A percentile compares a stretch with the other conserved stretches of the same genome.
Evolutionary conservation across 1,284 basidiomycete genomes (phyloP).

Genomic region (Neotropicomus parvogracilis): DNA sequence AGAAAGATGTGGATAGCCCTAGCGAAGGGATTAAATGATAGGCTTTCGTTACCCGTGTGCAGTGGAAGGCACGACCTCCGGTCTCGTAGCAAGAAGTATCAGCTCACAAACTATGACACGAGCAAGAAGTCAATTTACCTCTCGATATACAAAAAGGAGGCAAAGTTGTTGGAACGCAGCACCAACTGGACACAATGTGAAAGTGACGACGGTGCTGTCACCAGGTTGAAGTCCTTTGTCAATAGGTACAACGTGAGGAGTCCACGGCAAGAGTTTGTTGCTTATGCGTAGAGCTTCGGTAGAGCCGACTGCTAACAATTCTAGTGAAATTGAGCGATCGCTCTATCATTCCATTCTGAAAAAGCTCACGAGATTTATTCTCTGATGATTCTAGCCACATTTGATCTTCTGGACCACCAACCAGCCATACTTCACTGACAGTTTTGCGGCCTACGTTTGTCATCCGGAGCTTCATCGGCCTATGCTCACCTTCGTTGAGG

Average conservation of each 20-base stretch:
- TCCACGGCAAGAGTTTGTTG: constrained; percentile 52
- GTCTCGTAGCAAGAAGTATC: constrained; percentile 33
- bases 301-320: constrained; percentile 4
- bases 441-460: constrained; percentile 55
- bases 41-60: constrained; percentile 49
- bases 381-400: constrained; percentile 44
- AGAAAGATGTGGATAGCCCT: constrained; percentile 44
- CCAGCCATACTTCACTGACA: constrained; percentile 67
- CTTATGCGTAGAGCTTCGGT: constrained; percentile 35
- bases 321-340: constrained; percentile 32
- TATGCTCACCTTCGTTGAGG: constrained; percentile 63
- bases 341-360: constrained; percentile 8
- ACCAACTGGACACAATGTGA: constrained; percentile 52
- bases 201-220: constrained; percentile 46
- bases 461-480: constrained; percentile 50
- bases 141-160: constrained; percentile 65
- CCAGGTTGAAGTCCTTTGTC: constrained; percentile 33
- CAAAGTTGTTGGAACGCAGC: constrained; percentile 50
- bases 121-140: constrained; percentile 46
- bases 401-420: constrained; percentile 56
- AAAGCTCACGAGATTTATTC: constrained; percentile 18
- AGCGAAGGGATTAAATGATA: constrained; percentile 60
- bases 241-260: constrained; percentile 47
- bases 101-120: neutral
- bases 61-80: constrained; percentile 49